Base-by-base conservation (phyloP, 768 basidiomycete genomes). In the Lentinula detonsa region DNA sequence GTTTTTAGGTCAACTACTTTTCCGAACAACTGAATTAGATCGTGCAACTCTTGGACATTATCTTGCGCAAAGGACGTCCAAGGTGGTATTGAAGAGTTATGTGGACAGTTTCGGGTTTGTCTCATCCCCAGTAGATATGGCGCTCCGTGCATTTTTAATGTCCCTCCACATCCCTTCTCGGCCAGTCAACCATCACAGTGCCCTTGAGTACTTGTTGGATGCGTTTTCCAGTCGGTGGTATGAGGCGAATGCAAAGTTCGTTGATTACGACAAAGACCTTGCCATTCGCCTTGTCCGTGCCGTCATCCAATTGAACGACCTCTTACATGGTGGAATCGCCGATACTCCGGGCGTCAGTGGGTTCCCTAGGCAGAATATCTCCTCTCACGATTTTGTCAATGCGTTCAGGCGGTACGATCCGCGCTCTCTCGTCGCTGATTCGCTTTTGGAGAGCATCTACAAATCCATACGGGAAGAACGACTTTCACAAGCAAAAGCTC, bases 151-250 rank as follows among this genome's bases (percentile, higher is more conserved):
- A 53, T 98, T 98, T 78, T 75, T 98, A 62, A 85, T 93, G 66
- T 88, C 94, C 6, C 71, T 98, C 40, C 80, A 90, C 66, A 65
- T 86, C 42, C 80, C 85, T 61, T 72, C 68, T 18, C 72, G 72
- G 55, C 59, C 70, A 15, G 65, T 74, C 15, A 73, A 77, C 53
- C 73, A 74, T 57, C 69, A 76, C 46, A 74, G 70, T 52, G 73
- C 82, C 4, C 71, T 87, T 35, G 91, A 95, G 64, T 80, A 86
- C 65, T 76, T 97, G 2, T 79, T 98, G 34, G 86, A 91, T 66
- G 83, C 88, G 9, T 94, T 99, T 69, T 90, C 94, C 13, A 81
- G 84, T 65, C 83, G 91, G 33, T 98, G 95, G 91, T 91, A 92
- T 67, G 91, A 94, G 62, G 89, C 91, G 18, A 98, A 99, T 69